Evolutionary conservation across 2,329 filamentous ascomycete species (phyloP), one percentile per base, ranked within the genome.

Genomic region (Ophiocordyceps camponoti-leonardi): DNA sequence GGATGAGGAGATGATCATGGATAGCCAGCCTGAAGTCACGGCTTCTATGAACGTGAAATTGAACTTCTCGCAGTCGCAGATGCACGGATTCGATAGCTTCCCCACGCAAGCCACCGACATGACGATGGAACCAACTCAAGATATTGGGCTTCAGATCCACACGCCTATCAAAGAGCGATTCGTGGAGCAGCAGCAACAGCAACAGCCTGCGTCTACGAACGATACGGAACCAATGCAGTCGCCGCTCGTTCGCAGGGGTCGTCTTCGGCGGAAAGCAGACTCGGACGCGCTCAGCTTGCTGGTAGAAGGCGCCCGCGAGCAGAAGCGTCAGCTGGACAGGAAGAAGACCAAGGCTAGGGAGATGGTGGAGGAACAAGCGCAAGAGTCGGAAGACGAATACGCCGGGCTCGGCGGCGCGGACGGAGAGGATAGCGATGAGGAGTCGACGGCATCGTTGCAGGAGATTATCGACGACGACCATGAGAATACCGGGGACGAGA

Each of bases 301-400:
- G 75, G 77, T 76, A 52, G 81, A 80, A 56, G 79, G 73, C 4
- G 73, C 75, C 39, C 71, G 66, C 49, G 65, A 67, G 53, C 63
- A 71, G 55, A 73, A 74, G 54, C 75, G 75, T 53, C 68, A 72
- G 44, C 64, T 66, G 6, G 75, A 94, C 64, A 85, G 82, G 62
- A 88, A 86, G 62, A 88, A 83, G 60, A 93, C 86, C 65, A 81
- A 84, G 58, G 90, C 88, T 0, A 87, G 80, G 56, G 80, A 82
- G 22, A 84, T 94, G 73, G 72, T 98, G 35, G 77, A 96, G 52
- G 92, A 95, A 52, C 87, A 94, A 58, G 90, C 92, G 49, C 86
- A 94, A 55, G 92, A 98, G 64, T 98, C 92, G 0, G 93, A 98
- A 58, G 92, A 98, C 59, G 92, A 98, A 61, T 98, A 96, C 60